Percentiles rank a stretch among this genome's conserved stretches.
These are phyloP conservation scores for Pleurotus djamor DNA, from an alignment of 768 basidiomycete genomes.

Conservation along the genomic window DNA sequence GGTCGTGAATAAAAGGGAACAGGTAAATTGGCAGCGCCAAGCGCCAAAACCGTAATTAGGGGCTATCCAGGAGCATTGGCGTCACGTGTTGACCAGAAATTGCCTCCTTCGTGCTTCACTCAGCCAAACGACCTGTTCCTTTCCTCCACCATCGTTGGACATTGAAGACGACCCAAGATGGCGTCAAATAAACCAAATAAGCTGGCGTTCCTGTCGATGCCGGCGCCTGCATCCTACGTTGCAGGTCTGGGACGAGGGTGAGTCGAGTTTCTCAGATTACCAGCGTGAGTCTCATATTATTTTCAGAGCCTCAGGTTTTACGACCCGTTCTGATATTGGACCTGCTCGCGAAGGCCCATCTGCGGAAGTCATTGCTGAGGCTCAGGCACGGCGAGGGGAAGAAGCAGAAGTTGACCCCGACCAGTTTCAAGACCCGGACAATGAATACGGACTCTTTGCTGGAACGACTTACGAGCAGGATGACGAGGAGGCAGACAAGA, in stretches of 20 bases:
- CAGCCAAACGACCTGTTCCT: not conserved
- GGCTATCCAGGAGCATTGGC: too few species aligned
- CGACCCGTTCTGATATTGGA: constrained; percentile 97
- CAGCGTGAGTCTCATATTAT: constrained; percentile 6
- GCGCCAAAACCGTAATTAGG: too few species aligned
- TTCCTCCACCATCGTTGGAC: not conserved
- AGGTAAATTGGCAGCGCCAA: too few species aligned
- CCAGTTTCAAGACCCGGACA: constrained; percentile 95
- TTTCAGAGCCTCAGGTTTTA: constrained; percentile 90
- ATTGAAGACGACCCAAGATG: constrained; percentile 23
- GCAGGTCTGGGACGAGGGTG: constrained; percentile 98
- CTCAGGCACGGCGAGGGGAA: constrained; percentile 83
- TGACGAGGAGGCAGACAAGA: constrained; percentile 95
- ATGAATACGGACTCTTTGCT: constrained; percentile 94
- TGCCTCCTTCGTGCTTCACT: too few species aligned
- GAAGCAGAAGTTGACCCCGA: constrained; percentile 88
- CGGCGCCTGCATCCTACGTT: constrained; percentile 95
- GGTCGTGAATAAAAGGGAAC: too few species aligned
- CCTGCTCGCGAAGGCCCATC: constrained; percentile 95
- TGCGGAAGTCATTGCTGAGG: constrained; percentile 91
- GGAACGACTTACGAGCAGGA: constrained; percentile 96
- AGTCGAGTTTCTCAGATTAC: constrained; percentile 19
- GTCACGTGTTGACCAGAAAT: too few species aligned
- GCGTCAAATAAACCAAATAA: constrained; percentile 65
- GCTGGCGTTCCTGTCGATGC: constrained; percentile 86